A percentile compares a stretch with the other conserved stretches of the same genome.
Evolutionary conservation across 306 rosid genomes (phyloP).

Genomic region (Fagus sylvatica): DNA sequence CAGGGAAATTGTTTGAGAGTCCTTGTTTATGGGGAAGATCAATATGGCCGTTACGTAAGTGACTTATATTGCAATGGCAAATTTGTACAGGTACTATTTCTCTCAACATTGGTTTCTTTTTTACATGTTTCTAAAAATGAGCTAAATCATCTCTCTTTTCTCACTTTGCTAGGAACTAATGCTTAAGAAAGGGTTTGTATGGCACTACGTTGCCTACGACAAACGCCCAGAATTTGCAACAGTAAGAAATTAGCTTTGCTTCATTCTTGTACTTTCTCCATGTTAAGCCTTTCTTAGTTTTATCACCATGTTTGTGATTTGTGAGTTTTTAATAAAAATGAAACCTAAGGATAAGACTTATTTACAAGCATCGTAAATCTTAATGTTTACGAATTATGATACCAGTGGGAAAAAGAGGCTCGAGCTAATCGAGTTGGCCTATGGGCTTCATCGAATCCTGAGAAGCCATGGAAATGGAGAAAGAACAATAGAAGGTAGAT

Average conservation of each 20-base stretch:
- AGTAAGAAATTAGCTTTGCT: constrained; percentile 35
- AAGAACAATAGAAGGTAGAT: constrained; percentile 47
- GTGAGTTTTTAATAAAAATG: too few relatives aligned
- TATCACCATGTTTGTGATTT: too few relatives aligned
- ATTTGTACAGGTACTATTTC: constrained; percentile 70
- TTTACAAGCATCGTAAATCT: neutral
- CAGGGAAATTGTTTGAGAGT: constrained; percentile 75
- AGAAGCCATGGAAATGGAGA: constrained; percentile 97
- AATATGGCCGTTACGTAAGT: constrained; percentile 74
- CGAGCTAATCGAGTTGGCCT: constrained; percentile 64
- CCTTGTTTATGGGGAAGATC: constrained; percentile 77
- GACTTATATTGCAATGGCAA: constrained; percentile 69
- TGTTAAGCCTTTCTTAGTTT: neutral
- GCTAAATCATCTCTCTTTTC: constrained; percentile 4
- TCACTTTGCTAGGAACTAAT: constrained; percentile 59
- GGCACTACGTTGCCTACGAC: constrained; percentile 89
- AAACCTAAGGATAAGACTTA: too few relatives aligned
- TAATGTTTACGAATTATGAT: neutral
- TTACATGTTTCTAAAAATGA: neutral
- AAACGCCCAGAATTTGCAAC: constrained; percentile 58
- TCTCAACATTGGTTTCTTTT: neutral
- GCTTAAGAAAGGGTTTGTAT: constrained; percentile 87
- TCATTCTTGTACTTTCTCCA: neutral
- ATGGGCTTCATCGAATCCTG: constrained; percentile 86
- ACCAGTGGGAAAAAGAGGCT: constrained; percentile 79